Evolutionary conservation across 805 yeast species (phyloP).

Genomic region (Metschnikowia koreensis): DNA sequence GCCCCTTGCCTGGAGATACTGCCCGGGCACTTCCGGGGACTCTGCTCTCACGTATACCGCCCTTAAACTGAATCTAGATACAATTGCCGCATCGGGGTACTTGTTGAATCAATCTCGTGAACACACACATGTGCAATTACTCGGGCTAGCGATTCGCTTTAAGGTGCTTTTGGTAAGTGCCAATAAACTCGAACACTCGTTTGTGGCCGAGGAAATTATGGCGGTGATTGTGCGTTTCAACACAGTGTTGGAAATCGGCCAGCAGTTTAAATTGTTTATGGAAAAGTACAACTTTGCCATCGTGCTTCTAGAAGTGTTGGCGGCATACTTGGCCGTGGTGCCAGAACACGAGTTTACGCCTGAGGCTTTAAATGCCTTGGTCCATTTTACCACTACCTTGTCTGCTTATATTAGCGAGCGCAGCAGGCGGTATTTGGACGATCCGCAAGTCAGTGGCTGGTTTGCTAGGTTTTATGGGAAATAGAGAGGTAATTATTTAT

Average conservation of each 20-base stretch:
- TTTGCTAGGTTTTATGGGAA: slow-evolving; percentile 2
- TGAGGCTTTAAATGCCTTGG: slow-evolving; percentile 5
- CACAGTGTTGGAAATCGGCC: background rate
- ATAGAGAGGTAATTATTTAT: too few species aligned
- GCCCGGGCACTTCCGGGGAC: background rate
- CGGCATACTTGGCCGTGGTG: slow-evolving; percentile 4
- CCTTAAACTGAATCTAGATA: background rate
- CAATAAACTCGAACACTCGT: background rate
- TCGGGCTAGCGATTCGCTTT: slow-evolving; percentile 1
- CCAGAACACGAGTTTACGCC: slow-evolving; percentile 3
- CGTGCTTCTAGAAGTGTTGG: slow-evolving; percentile 10
- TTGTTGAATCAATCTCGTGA: background rate
- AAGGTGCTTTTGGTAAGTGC: slow-evolving; percentile 5
- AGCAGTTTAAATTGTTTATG: slow-evolving; percentile 3
- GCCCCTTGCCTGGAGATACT: slow-evolving; percentile 1
- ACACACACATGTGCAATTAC: background rate
- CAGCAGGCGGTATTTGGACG: background rate
- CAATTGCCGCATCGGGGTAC: background rate
- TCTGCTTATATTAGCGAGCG: slow-evolving; percentile 3
- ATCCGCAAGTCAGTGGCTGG: slow-evolving; percentile 10
- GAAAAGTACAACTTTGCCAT: background rate
- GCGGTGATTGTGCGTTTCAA: slow-evolving; percentile 3
- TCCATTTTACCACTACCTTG: slow-evolving; percentile 7
- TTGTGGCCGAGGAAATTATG: slow-evolving; percentile 6
- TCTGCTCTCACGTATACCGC: background rate